These are phyloP conservation scores for Domatiomyces globalis DNA, from an alignment of 2,329 filamentous ascomycete species.

Conservation along the genomic window DNA sequence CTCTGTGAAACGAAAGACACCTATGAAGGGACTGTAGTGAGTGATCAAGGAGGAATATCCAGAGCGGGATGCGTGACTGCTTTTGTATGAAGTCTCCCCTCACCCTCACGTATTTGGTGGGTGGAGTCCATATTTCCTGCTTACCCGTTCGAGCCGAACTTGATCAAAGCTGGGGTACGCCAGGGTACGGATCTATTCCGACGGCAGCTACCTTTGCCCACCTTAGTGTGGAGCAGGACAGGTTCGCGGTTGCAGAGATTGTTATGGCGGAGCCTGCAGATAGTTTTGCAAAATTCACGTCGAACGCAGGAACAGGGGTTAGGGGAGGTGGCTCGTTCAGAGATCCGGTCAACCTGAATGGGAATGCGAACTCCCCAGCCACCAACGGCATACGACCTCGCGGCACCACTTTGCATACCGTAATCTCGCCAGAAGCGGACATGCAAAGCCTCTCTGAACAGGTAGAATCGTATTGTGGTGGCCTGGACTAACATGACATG, in stretches of 20 bases:
- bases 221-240: background rate
- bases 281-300: background rate
- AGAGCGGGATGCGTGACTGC: background rate
- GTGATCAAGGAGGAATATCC: slow-evolving; percentile 8
- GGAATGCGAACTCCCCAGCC: background rate
- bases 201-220: no score
- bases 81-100: background rate
- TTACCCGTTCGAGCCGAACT: background rate
- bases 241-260: background rate
- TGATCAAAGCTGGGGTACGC: background rate
- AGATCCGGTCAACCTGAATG: background rate
- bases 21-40: slow-evolving; percentile 3
- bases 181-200: background rate
- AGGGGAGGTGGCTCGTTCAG: background rate
- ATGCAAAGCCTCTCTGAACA: background rate
- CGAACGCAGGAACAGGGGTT: background rate
- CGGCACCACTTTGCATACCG: background rate
- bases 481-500: no score
- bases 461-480: no score
- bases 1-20: slow-evolving; percentile 20
- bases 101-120: background rate
- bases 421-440: background rate
- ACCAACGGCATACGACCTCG: no score
- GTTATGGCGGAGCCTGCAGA: background rate
- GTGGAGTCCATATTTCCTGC: background rate